Conservation (phyloP, 1,284 basidiomycete genomes). For the Cryptococcus sp. region DNA sequence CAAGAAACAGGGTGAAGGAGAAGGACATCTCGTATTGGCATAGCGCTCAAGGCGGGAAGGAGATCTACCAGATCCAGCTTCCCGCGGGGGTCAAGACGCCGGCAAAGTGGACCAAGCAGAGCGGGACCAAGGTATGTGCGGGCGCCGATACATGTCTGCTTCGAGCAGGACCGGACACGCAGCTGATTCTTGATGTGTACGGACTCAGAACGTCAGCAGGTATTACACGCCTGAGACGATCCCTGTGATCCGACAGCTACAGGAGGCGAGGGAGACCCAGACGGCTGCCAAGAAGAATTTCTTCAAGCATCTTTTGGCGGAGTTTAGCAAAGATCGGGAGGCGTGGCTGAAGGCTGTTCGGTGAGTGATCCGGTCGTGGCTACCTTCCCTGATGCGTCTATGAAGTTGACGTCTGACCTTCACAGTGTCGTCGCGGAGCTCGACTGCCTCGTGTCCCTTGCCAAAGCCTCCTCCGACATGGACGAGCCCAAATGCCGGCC, state of each 20-base stretch:
- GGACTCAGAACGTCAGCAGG: conserved; percentile 62
- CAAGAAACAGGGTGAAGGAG: conserved; percentile 44
- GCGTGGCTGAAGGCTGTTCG: conserved; percentile 70
- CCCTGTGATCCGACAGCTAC: conserved; percentile 68
- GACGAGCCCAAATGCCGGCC: conserved; percentile 92
- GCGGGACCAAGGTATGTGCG: conserved; percentile 69
- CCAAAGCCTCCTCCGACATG: conserved; percentile 82
- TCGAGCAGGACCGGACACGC: background rate
- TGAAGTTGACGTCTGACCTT: background rate
- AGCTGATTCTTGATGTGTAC: conserved; percentile 5
- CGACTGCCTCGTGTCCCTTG: conserved; percentile 89
- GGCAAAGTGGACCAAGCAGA: conserved; percentile 74
- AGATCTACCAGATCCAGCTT: conserved; percentile 83
- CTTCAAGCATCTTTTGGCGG: conserved; percentile 70
- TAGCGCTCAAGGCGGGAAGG: conserved; percentile 78
- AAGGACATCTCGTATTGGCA: conserved; percentile 73
- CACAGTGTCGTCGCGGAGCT: conserved; percentile 72
- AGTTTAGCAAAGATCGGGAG: conserved; percentile 80
- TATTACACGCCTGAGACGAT: conserved; percentile 73
- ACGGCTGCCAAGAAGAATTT: conserved; percentile 75
- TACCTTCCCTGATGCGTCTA: background rate
- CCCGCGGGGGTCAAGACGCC: conserved; percentile 64
- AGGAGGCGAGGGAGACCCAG: conserved; percentile 87
- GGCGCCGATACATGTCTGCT: background rate
- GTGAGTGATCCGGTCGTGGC: conserved; percentile 18